Conservation (phyloP, 306 rosid species). For the Psophocarpus tetragonolobus region DNA sequence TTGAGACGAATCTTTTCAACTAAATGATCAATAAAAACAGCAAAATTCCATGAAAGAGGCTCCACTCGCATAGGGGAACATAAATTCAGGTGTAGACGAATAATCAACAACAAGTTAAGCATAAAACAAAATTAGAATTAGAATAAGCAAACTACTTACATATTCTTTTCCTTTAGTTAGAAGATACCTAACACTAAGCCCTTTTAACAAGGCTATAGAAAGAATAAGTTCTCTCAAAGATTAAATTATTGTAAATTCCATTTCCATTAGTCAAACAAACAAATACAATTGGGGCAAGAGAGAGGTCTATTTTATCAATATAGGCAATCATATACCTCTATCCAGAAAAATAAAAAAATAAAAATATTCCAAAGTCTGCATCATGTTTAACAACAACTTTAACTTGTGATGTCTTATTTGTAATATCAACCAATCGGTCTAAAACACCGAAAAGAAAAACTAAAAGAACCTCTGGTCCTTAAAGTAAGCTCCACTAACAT, state of each 20-base stretch:
- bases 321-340: conserved; percentile 8
- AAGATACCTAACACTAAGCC: neutral
- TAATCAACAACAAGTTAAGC: neutral
- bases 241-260: neutral
- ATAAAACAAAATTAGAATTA: conserved; percentile 1
- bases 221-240: neutral
- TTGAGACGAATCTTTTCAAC: neutral
- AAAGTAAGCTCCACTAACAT: neutral
- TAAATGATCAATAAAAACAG: neutral
- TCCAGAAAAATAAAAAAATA: neutral
- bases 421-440: neutral
- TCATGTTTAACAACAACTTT: neutral
- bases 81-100: neutral
- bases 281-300: neutral
- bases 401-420: neutral
- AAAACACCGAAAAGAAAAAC: neutral
- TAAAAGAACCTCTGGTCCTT: neutral
- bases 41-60: neutral
- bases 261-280: neutral
- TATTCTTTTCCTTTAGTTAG: neutral
- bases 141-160: neutral
- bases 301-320: neutral
- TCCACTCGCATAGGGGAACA: conserved; percentile 5
- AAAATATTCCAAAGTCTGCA: neutral
- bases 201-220: conserved; percentile 1